Percentiles rank a stretch among this genome's conserved stretches.
Conservation (phyloP, 2,329 filamentous ascomycete genomes). For the Neofusicoccum ribis region DNA sequence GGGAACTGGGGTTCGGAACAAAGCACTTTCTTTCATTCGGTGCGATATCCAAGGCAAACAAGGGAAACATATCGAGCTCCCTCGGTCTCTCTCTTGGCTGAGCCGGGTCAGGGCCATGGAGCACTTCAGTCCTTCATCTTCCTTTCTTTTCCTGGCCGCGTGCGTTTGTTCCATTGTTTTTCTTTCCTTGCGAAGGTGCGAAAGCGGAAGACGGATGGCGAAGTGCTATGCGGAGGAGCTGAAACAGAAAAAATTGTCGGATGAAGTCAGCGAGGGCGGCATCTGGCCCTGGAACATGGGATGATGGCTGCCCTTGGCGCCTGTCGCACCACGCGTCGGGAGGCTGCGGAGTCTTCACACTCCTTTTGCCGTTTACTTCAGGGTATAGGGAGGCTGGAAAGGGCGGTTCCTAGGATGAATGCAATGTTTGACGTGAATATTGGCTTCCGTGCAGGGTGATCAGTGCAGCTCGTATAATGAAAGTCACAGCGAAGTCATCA, state of each 20-base stretch:
- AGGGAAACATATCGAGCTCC: background rate
- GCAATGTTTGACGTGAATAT: constrained; percentile 18
- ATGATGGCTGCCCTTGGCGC: background rate
- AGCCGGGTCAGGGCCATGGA: background rate
- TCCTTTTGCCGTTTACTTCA: constrained; percentile 9
- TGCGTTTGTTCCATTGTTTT: background rate
- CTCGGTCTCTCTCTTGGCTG: background rate
- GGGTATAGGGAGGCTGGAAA: constrained; percentile 3
- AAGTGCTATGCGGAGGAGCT: background rate
- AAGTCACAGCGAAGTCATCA: background rate
- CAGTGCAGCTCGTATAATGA: background rate
- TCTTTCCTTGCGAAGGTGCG: background rate
- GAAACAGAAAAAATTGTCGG: background rate
- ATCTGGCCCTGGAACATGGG: constrained; percentile 10
- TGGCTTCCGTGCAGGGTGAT: constrained; percentile 13
- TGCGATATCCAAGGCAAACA: background rate
- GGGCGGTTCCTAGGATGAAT: constrained; percentile 15
- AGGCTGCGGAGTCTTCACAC: constrained; percentile 8
- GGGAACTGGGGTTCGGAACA: constrained; percentile 10
- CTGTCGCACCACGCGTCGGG: background rate
- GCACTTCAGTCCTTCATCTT: background rate
- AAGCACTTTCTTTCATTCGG: constrained; percentile 6
- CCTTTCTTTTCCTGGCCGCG: background rate
- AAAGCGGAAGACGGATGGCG: background rate
- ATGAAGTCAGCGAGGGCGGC: background rate